Conservation (phyloP, 352 stramenopile genomes). For the Phytophthora macrochlamydospora region DNA sequence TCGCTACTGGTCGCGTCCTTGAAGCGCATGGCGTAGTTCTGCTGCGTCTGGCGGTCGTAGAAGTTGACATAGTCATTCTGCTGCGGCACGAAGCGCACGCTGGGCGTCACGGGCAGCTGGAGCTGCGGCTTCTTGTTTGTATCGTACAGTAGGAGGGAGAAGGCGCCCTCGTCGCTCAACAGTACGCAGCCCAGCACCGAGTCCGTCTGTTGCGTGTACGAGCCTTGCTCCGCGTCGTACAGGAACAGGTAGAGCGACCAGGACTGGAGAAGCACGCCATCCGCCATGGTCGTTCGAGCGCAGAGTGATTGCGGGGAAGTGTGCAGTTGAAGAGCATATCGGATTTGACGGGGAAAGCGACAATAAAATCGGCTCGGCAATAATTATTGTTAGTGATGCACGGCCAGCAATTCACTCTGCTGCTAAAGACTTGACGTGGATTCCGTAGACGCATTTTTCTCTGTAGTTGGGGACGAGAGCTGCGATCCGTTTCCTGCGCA, state of each 20-base stretch:
- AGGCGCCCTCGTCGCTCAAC: constrained; percentile 35
- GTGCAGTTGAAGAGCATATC: background rate
- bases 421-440: too few relatives aligned
- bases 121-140: constrained; percentile 67
- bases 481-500: too few relatives aligned
- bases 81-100: constrained; percentile 58
- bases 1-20: constrained; percentile 45
- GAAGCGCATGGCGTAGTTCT: constrained; percentile 82
- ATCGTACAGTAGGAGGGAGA: constrained; percentile 77
- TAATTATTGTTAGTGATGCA: too few relatives aligned
- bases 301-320: constrained; percentile 1
- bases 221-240: constrained; percentile 54
- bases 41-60: constrained; percentile 47
- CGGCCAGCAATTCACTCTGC: too few relatives aligned
- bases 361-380: too few relatives aligned
- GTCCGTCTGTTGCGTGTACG: constrained; percentile 65
- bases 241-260: constrained; percentile 75
- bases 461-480: too few relatives aligned
- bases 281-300: constrained; percentile 33
- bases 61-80: constrained; percentile 82
- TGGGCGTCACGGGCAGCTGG: constrained; percentile 42
- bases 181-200: constrained; percentile 68
- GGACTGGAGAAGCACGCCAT: constrained; percentile 69
- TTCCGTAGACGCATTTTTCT: too few relatives aligned
- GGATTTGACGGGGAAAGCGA: background rate